phyloP scores from a whole-genome alignment of 805 yeast genomes.

The Hanseniaspora taiwanica region DNA sequence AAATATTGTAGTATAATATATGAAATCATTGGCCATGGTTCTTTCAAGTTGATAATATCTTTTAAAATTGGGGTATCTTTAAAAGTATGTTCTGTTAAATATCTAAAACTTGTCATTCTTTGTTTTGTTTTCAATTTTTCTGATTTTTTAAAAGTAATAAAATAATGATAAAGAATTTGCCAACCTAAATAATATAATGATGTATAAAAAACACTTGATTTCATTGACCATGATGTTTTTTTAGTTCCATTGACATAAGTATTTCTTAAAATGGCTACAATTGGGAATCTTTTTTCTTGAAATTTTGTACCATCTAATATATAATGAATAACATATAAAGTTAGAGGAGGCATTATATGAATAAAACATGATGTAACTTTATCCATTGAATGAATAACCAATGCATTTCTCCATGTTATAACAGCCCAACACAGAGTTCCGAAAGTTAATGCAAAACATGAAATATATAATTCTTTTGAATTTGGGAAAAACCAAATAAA shows the following conservation, averaged over 20 bases:
- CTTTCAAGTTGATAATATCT: constrained; percentile 70
- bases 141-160: constrained; percentile 69
- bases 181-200: constrained; percentile 73
- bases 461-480: constrained; percentile 58
- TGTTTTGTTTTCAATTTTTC: constrained; percentile 71
- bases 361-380: constrained; percentile 86
- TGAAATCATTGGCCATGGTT: constrained; percentile 74
- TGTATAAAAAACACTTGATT: constrained; percentile 46
- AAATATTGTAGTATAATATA: constrained; percentile 78
- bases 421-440: constrained; percentile 92
- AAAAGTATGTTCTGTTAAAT: constrained; percentile 58
- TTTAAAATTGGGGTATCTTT: constrained; percentile 42
- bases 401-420: constrained; percentile 87
- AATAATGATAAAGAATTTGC: constrained; percentile 86
- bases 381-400: constrained; percentile 83
- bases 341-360: constrained; percentile 81
- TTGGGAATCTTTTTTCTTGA: constrained; percentile 56
- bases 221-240: constrained; percentile 41
- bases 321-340: constrained; percentile 78
- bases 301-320: constrained; percentile 41
- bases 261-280: constrained; percentile 51
- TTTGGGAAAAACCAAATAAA: constrained; percentile 77
- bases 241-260: neutral
- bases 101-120: constrained; percentile 76
- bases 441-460: constrained; percentile 75